Conservation (phyloP, 2,329 filamentous ascomycete genomes). For the Teratosphaeria gauchensis region DNA sequence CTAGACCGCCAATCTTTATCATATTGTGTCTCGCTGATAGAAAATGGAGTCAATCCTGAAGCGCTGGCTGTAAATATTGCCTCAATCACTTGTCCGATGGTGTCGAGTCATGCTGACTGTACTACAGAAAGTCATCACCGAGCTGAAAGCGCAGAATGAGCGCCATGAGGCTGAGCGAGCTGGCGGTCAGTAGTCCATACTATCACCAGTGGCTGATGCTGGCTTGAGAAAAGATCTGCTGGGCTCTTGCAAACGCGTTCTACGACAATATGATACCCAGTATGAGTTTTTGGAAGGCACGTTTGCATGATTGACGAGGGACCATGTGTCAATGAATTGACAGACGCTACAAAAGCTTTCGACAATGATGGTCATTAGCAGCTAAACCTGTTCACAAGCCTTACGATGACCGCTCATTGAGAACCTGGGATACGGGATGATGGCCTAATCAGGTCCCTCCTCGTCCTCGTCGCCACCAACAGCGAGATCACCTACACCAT, state of each 20-base stretch:
- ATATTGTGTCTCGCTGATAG: conserved; percentile 91
- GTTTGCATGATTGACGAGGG: not conserved
- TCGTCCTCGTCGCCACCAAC: conserved; percentile 12
- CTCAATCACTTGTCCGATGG: not conserved
- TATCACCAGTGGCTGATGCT: not conserved
- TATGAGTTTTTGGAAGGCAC: not conserved
- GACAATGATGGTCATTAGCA: not conserved
- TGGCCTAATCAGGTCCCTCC: conserved; percentile 15
- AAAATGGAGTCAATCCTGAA: conserved; percentile 94
- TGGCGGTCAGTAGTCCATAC: not conserved
- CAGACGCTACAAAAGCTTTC: not conserved
- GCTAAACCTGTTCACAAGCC: not conserved
- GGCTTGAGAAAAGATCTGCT: not conserved
- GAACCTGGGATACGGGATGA: not conserved
- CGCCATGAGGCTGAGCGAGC: conserved; percentile 9
- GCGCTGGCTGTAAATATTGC: conserved; percentile 69
- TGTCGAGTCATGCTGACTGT: not conserved
- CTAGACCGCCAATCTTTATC: conserved; percentile 85
- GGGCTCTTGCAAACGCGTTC: not conserved
- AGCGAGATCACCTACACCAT: conserved; percentile 7
- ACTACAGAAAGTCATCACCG: conserved; percentile 36
- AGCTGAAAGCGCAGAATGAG: conserved; percentile 34
- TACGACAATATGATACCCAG: not conserved
- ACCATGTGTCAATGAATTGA: not conserved
- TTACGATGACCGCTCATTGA: not conserved